Evolutionary conservation across 371 early-diverging fungal genomes (phyloP).

Genomic region (Saksenaea vasiformis): DNA sequence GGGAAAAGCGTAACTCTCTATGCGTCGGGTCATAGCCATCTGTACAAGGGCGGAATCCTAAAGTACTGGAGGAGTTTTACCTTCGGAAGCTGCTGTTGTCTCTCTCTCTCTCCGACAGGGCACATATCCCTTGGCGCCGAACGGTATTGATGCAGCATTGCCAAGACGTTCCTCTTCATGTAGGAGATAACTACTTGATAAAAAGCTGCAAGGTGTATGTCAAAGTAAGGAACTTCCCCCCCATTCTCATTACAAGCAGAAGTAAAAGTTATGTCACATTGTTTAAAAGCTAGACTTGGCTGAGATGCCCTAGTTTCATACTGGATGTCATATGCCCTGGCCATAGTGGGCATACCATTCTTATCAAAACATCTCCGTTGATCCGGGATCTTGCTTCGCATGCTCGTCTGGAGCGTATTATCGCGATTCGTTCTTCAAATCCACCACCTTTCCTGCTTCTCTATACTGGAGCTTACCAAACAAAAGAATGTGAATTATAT

Average conservation of each 20-base stretch:
- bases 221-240: background rate
- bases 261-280: background rate
- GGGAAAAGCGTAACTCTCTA: too few relatives aligned
- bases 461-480: too few relatives aligned
- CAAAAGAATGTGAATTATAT: too few relatives aligned
- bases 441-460: too few relatives aligned
- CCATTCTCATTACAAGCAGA: background rate
- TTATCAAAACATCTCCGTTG: too few relatives aligned
- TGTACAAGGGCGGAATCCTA: background rate
- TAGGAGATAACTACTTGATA: background rate
- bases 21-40: background rate
- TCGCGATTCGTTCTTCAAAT: too few relatives aligned
- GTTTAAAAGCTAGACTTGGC: too few relatives aligned
- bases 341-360: too few relatives aligned
- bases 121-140: conserved; percentile 2
- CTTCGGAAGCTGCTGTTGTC: background rate
- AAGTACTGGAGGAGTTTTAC: background rate
- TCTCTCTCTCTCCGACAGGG: conserved; percentile 1
- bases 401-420: too few relatives aligned
- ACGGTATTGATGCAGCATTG: background rate
- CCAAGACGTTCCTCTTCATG: background rate
- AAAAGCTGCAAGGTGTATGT: background rate
- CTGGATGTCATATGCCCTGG: too few relatives aligned
- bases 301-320: too few relatives aligned
- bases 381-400: too few relatives aligned